A percentile compares a stretch with the other conserved stretches of the same genome.
Conservation (phyloP, 2,329 filamentous ascomycete genomes). For the Zymoseptoria pseudotritici region DNA sequence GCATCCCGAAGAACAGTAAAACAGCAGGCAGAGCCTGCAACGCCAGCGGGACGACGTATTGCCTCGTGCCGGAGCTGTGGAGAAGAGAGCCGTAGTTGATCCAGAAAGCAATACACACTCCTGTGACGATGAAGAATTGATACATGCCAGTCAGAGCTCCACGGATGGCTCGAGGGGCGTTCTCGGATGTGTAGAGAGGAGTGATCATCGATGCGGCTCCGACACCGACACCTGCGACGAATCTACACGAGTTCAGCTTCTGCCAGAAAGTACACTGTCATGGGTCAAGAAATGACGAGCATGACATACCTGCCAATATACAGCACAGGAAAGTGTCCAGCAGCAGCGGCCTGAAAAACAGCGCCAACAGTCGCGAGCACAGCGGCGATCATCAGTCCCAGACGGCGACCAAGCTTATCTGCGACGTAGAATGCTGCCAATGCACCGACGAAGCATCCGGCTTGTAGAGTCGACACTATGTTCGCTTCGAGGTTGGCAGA, state of each 20-base stretch:
- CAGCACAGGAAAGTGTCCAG: constrained; percentile 14
- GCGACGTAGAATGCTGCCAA: constrained; percentile 62
- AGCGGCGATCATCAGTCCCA: constrained; percentile 59
- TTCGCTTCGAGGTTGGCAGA: constrained; percentile 19
- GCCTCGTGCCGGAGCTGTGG: constrained; percentile 39
- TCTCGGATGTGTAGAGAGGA: constrained; percentile 53
- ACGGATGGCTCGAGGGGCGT: constrained; percentile 30
- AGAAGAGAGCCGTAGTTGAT: constrained; percentile 49
- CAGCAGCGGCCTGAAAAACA: constrained; percentile 61
- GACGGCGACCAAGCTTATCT: constrained; percentile 62
- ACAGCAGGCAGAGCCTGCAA: constrained; percentile 59
- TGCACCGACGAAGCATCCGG: constrained; percentile 64
- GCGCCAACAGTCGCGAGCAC: constrained; percentile 57
- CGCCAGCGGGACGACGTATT: constrained; percentile 50
- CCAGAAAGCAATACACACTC: constrained; percentile 9
- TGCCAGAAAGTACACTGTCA: not conserved
- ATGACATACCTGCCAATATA: constrained; percentile 17
- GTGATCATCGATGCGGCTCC: constrained; percentile 44
- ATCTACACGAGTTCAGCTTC: constrained; percentile 31
- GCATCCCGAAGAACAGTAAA: constrained; percentile 55
- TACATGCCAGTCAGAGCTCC: constrained; percentile 55
- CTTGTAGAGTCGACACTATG: constrained; percentile 72
- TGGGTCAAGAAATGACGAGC: not conserved
- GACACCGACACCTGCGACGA: constrained; percentile 45
- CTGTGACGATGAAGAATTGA: constrained; percentile 47